Conservation (phyloP, 2,329 filamentous ascomycete species). For the Curvularia eragrostidis region DNA sequence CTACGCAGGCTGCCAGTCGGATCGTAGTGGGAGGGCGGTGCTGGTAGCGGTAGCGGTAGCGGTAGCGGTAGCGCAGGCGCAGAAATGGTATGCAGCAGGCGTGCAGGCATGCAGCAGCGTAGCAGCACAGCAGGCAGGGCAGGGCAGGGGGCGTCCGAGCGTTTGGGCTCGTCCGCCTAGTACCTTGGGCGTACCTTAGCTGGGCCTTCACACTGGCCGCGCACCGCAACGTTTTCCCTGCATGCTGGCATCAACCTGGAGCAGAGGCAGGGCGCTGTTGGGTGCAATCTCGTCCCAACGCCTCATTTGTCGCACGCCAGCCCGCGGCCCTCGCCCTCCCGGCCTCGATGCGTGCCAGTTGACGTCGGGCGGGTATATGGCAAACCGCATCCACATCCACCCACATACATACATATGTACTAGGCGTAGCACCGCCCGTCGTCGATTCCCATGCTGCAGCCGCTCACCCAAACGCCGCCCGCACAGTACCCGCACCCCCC, state of each 20-base stretch:
- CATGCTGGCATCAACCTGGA: conserved; percentile 1
- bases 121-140: conserved; percentile 8
- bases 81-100: conserved; percentile 15
- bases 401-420: too few species aligned
- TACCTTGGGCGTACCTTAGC: conserved; percentile 1
- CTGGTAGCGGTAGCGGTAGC: neutral
- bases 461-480: conserved; percentile 10
- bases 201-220: conserved; percentile 17
- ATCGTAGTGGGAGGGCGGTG: conserved; percentile 3
- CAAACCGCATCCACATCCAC: too few species aligned
- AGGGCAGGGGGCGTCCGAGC: conserved; percentile 23
- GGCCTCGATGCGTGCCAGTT: neutral
- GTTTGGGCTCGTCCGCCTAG: conserved; percentile 18
- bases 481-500: conserved; percentile 20
- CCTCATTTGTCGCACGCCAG: conserved; percentile 7
- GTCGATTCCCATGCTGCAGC: conserved; percentile 22
- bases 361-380: conserved; percentile 33
- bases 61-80: conserved; percentile 5
- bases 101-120: neutral
- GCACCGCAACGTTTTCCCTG: conserved; percentile 18
- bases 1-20: conserved; percentile 7
- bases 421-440: conserved; percentile 1
- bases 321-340: conserved; percentile 8
- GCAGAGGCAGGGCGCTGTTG: neutral
- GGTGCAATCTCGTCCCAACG: conserved; percentile 8